phyloP scores from a whole-genome alignment of 768 basidiomycete genomes.

The Boletus tomentosulus region DNA sequence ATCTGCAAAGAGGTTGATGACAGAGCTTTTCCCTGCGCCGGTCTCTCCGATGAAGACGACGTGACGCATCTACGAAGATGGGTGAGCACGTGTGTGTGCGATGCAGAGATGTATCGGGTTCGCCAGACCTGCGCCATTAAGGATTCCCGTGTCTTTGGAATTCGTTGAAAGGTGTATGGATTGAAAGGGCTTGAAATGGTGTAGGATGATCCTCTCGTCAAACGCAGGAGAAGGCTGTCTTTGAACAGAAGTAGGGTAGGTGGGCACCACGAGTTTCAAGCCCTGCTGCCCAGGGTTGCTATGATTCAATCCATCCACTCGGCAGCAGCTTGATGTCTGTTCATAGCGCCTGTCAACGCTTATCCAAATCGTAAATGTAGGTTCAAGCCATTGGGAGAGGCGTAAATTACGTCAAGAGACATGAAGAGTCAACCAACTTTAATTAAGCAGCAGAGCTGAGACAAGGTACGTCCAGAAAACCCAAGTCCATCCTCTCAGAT shows the following conservation, averaged over 20 bases:
- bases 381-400: neutral
- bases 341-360: neutral
- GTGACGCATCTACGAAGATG: constrained; percentile 21
- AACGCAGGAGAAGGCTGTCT: neutral
- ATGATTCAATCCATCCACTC: neutral
- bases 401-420: neutral
- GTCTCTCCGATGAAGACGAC: constrained; percentile 35
- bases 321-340: neutral
- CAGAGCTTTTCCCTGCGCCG: constrained; percentile 37
- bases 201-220: neutral
- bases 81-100: neutral
- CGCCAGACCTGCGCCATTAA: constrained; percentile 7
- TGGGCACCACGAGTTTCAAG: neutral
- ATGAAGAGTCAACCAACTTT: neutral
- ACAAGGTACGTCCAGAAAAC: constrained; percentile 13
- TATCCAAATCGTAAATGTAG: neutral
- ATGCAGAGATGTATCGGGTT: neutral
- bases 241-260: neutral
- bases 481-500: constrained; percentile 10
- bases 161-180: neutral
- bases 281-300: neutral
- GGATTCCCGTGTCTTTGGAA: neutral
- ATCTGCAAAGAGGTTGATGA: constrained; percentile 38
- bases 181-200: neutral
- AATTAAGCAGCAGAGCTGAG: constrained; percentile 5